These are phyloP conservation scores for Poronia punctata DNA, from an alignment of 495 filamentous ascomycete species.

Conservation along the genomic window DNA sequence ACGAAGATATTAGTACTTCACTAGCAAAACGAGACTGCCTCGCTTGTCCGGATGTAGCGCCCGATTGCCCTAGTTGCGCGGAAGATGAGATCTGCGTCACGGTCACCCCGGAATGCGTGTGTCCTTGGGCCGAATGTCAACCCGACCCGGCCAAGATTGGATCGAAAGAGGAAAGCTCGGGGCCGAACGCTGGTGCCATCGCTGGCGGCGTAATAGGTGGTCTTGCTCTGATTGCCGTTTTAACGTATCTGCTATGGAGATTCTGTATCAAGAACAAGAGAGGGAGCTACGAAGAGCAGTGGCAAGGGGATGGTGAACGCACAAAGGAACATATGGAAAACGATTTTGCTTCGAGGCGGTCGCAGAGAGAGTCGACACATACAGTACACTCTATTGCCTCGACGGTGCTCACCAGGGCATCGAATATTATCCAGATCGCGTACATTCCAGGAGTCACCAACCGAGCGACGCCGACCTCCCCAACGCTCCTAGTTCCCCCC, in stretches of 20 bases:
- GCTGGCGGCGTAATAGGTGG: slow-evolving; percentile 80
- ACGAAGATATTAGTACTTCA: slow-evolving; percentile 16
- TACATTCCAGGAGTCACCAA: slow-evolving; percentile 98
- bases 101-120: slow-evolving; percentile 29
- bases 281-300: slow-evolving; percentile 48
- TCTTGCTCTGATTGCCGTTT: slow-evolving; percentile 55
- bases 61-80: slow-evolving; percentile 48
- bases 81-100: slow-evolving; percentile 29
- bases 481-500: slow-evolving; percentile 77
- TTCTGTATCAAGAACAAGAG: slow-evolving; percentile 79
- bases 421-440: slow-evolving; percentile 98
- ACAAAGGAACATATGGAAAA: slow-evolving; percentile 47
- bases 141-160: slow-evolving; percentile 21
- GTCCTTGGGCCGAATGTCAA: slow-evolving; percentile 35
- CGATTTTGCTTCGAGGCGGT: slow-evolving; percentile 53
- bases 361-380: slow-evolving; percentile 71
- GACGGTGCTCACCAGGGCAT: slow-evolving; percentile 89
- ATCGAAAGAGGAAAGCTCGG: slow-evolving; percentile 20
- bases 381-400: slow-evolving; percentile 89
- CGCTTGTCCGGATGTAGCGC: slow-evolving; percentile 20
- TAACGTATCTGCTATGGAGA: slow-evolving; percentile 77
- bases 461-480: slow-evolving; percentile 73
- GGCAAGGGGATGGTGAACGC: slow-evolving; percentile 47
- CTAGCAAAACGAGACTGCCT: slow-evolving; percentile 24
- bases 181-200: slow-evolving; percentile 70